Evolutionary conservation across 2,329 filamentous ascomycete species (phyloP), one percentile per base, ranked within the genome.

Genomic region (Alternaria dauci): DNA sequence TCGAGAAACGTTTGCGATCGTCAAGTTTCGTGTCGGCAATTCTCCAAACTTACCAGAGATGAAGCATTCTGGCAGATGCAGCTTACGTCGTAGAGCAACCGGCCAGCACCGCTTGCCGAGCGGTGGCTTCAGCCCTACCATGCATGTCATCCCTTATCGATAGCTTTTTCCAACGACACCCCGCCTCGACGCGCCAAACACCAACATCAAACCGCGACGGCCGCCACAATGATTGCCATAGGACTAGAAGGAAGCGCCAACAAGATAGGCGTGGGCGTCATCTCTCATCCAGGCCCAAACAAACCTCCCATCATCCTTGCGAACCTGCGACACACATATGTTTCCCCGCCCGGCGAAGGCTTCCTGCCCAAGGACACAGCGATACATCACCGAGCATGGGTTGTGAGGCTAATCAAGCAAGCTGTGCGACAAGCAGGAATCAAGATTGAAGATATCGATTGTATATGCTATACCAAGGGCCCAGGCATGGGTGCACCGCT

Each of bases 331-430:
- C 91, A 98, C 82, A 99, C 95, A 20, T 99, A 94, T 82, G 86
- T 90, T 72, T 92, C 94, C 44, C 94, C 95, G 4, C 93, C 95
- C 0, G 95, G 95, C 43, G 91, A 94, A 61, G 95, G 95, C 5
- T 98, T 99, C 81, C 87, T 98, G 5, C 95, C 95, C 63, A 97
- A 98, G 78, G 95, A 99, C 81, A 97, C 94, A 1, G 95, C 95
- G 16, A 87, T 88, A 53, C 95, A 99, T 81, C 95, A 99, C 85
- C 90, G 95, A 66, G 78, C 88, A 75, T 92, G 91, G 88, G 92
- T 98, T 65, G 91, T 93, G 16, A 82, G 85, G 25, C 84, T 98
- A n/a, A 90, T 95, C 18, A 92, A 90, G 70, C 86, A 88, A 63
- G 92, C 94, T 5, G 87, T 99, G 64, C 83, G 84, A 58, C 88